Evolutionary conservation across 768 basidiomycete genomes (phyloP).

Genomic region (Brasilioporus rufonigricans): DNA sequence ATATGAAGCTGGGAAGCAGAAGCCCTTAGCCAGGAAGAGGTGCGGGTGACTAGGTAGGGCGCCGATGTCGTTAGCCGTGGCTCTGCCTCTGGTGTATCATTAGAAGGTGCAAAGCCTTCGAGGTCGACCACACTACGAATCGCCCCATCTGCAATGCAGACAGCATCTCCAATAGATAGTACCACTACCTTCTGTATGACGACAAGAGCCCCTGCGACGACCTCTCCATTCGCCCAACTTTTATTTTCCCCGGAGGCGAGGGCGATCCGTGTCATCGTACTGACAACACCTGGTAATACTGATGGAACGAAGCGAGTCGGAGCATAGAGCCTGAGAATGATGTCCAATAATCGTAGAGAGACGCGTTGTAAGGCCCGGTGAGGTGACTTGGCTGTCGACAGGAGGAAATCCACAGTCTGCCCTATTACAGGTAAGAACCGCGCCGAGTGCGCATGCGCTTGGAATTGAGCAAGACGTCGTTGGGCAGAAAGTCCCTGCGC

Average conservation of each 20-base stretch:
- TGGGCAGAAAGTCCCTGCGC: conserved; percentile 10
- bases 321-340: conserved; percentile 50
- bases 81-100: conserved; percentile 11
- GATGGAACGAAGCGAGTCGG: conserved; percentile 57
- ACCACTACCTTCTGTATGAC: conserved; percentile 56
- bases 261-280: conserved; percentile 69
- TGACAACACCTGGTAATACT: conserved; percentile 82
- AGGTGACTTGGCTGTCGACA: conserved; percentile 54
- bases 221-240: conserved; percentile 73
- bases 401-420: conserved; percentile 75
- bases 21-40: conserved; percentile 74
- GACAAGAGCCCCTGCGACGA: conserved; percentile 54
- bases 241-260: conserved; percentile 52
- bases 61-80: conserved; percentile 25
- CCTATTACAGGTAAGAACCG: conserved; percentile 77
- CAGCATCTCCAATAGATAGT: conserved; percentile 61
- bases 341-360: conserved; percentile 56
- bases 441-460: conserved; percentile 37
- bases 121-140: conserved; percentile 54
- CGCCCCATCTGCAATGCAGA: conserved; percentile 62
- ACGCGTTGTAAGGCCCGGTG: conserved; percentile 59
- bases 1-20: conserved; percentile 83
- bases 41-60: conserved; percentile 55
- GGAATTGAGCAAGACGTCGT: conserved; percentile 40
- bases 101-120: conserved; percentile 54